Percentiles rank a stretch among this genome's conserved stretches.
These are phyloP conservation scores for Leishmania tropica DNA, from an alignment of 208 protist species.

Conservation along the genomic window DNA sequence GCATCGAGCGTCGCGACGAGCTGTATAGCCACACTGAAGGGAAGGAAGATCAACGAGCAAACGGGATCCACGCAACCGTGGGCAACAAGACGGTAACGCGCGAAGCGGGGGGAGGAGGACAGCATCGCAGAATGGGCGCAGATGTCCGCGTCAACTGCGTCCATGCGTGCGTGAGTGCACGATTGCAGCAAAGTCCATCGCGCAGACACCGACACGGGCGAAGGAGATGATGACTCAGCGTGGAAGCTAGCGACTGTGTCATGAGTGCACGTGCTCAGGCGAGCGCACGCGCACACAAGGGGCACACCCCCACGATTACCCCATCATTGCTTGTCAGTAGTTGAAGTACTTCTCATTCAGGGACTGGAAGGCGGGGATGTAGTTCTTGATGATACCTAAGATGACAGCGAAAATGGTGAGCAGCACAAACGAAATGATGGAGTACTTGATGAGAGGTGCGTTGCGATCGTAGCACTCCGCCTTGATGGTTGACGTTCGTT, in stretches of 20 bases:
- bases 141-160: not conserved
- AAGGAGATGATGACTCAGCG: not conserved
- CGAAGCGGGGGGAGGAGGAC: not conserved
- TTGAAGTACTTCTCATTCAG: constrained; percentile 79
- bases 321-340: constrained; percentile 36
- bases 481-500: constrained; percentile 72
- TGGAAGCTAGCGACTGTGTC: not conserved
- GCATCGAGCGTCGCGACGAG: not conserved
- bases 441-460: constrained; percentile 68
- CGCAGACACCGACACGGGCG: not conserved
- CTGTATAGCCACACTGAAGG: not conserved
- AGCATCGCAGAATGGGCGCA: not conserved
- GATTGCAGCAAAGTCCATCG: not conserved
- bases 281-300: not conserved
- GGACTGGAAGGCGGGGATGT: constrained; percentile 74
- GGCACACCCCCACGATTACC: not conserved
- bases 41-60: not conserved
- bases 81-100: not conserved
- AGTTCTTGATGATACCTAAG: constrained; percentile 78
- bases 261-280: not conserved
- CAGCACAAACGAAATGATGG: constrained; percentile 68
- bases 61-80: not conserved
- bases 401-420: constrained; percentile 54
- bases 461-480: constrained; percentile 79
- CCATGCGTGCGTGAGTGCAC: not conserved